phyloP scores from a whole-genome alignment of 441 rosid genomes.

The Theobroma grandiflorum region DNA sequence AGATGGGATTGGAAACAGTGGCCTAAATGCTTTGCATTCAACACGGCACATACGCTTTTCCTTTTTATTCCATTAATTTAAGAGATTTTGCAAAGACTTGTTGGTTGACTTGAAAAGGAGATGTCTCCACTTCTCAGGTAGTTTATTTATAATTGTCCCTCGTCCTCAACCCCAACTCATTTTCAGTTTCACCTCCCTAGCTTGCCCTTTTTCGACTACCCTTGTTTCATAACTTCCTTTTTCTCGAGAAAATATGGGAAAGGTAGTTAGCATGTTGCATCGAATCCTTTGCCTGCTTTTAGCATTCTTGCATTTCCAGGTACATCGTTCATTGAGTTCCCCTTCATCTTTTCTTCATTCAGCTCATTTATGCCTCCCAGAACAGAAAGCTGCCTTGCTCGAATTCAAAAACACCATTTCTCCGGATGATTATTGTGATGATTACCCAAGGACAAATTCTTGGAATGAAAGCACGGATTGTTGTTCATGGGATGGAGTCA shows the following conservation, averaged over 20 bases:
- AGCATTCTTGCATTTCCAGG: neutral
- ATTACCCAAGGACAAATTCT: neutral
- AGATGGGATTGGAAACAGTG: no score
- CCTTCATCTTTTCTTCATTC: neutral
- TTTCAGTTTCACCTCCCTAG: no score
- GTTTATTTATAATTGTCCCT: no score
- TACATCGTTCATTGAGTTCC: neutral
- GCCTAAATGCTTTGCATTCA: no score
- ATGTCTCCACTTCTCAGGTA: no score
- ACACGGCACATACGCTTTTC: no score
- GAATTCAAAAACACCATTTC: slow-evolving; percentile 16
- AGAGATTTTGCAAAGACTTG: no score
- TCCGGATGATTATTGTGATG: neutral
- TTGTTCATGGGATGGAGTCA: slow-evolving; percentile 17
- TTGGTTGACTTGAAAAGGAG: no score
- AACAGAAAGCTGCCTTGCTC: neutral
- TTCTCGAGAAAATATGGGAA: neutral
- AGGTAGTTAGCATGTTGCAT: neutral
- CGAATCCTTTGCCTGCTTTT: neutral
- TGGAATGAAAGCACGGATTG: slow-evolving; percentile 4
- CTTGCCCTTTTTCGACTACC: no score
- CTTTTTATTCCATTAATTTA: no score
- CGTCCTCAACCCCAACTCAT: no score
- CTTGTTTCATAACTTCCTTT: no score
- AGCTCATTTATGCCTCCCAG: slow-evolving; percentile 1